These are phyloP conservation scores for Arbutus unedo DNA, from an alignment of 148 eudicot genomes.

Conservation along the genomic window DNA sequence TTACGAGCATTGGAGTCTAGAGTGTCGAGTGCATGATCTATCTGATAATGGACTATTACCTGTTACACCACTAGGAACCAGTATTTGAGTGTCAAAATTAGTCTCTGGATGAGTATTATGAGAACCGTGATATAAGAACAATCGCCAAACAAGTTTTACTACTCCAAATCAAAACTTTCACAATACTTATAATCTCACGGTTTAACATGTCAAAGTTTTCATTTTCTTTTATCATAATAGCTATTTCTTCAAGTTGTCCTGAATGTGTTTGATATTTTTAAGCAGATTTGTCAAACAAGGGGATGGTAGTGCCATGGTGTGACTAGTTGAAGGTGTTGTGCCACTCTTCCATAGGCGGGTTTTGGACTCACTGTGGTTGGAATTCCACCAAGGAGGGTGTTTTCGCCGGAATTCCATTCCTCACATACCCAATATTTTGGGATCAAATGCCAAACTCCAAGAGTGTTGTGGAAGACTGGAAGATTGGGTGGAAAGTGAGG, in stretches of 20 bases:
- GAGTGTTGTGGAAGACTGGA: constrained; percentile 50
- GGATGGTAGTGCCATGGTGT: constrained; percentile 48
- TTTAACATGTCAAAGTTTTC: not conserved
- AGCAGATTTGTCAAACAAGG: not conserved
- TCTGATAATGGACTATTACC: no score
- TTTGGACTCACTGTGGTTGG: constrained; percentile 22
- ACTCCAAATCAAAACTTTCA: not conserved
- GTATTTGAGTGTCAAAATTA: no score
- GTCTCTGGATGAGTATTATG: not conserved
- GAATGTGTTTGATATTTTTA: not conserved
- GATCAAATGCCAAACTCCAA: constrained; percentile 21
- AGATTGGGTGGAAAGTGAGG: constrained; percentile 36
- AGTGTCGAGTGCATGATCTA: no score
- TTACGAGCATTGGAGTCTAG: no score
- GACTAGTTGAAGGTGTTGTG: constrained; percentile 41
- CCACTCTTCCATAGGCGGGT: constrained; percentile 12
- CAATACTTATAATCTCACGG: not conserved
- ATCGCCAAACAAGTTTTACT: not conserved
- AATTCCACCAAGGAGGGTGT: constrained; percentile 21
- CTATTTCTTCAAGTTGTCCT: not conserved
- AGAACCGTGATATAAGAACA: no score
- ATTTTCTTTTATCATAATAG: not conserved
- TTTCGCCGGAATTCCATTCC: constrained; percentile 15
- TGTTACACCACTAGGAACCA: no score
- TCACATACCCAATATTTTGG: constrained; percentile 17